These are phyloP conservation scores for Dioscorea dumetorum DNA, from an alignment of 106 monocot species.

Conservation along the genomic window DNA sequence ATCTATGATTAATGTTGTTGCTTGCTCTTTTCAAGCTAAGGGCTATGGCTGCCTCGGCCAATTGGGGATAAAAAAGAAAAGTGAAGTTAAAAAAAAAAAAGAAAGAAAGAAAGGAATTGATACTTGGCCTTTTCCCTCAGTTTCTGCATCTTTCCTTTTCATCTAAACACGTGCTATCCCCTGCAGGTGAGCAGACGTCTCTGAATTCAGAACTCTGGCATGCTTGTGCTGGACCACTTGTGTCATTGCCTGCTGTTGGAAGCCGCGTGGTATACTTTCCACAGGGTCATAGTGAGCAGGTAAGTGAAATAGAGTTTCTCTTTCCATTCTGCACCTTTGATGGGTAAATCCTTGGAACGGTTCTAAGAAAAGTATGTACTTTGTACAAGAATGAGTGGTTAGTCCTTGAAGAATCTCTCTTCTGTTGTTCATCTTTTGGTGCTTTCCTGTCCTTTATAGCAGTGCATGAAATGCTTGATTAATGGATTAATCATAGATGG, in stretches of 20 bases:
- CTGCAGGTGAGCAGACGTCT: constrained; percentile 18
- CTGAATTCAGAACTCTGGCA: constrained; percentile 41
- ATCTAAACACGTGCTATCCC: neutral
- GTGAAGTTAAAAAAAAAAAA: neutral
- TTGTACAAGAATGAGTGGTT: neutral
- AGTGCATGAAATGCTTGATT: too few species aligned
- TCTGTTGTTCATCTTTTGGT: too few species aligned
- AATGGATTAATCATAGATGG: too few species aligned
- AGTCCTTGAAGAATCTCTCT: neutral
- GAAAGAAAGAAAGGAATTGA: too few species aligned
- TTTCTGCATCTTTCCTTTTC: neutral
- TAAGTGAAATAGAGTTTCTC: constrained; percentile 4
- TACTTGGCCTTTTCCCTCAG: neutral
- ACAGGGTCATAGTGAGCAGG: constrained; percentile 39
- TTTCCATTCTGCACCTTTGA: too few species aligned
- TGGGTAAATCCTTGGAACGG: too few species aligned
- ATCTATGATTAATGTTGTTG: neutral
- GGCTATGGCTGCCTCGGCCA: neutral
- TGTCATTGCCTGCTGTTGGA: constrained; percentile 40
- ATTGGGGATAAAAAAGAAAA: neutral
- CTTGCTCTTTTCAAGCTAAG: neutral
- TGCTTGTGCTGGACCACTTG: constrained; percentile 38
- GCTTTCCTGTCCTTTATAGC: too few species aligned
- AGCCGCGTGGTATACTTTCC: constrained; percentile 36
- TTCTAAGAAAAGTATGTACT: neutral